These are phyloP conservation scores for Phytophthora meadii DNA, from an alignment of 352 stramenopile species.

Conservation along the genomic window DNA sequence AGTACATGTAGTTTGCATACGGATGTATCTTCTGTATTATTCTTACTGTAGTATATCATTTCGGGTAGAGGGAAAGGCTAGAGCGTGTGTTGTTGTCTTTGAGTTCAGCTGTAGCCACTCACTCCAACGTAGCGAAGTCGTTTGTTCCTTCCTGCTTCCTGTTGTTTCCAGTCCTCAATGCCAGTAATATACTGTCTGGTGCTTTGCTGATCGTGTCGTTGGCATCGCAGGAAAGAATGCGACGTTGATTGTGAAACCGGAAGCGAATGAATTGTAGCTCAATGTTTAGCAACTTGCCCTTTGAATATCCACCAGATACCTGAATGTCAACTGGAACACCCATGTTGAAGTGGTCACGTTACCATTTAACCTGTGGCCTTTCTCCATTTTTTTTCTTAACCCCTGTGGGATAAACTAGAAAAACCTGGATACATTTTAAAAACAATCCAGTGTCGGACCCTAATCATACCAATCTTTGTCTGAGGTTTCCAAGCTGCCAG, in stretches of 20 bases:
- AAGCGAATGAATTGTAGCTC: too few relatives aligned
- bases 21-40: too few relatives aligned
- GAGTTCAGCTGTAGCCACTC: too few relatives aligned
- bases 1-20: too few relatives aligned
- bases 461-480: not conserved
- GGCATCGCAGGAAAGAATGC: not conserved
- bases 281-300: too few relatives aligned
- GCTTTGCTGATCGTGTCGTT: not conserved
- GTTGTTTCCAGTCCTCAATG: not conserved
- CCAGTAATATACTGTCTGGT: not conserved
- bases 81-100: too few relatives aligned
- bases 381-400: not conserved
- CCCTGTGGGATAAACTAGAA: too few relatives aligned
- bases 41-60: too few relatives aligned
- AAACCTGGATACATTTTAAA: not conserved
- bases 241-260: not conserved
- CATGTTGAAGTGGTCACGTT: conserved; percentile 6
- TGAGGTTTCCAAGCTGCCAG: not conserved
- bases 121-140: too few relatives aligned
- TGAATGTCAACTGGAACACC: not conserved
- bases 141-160: too few relatives aligned
- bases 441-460: not conserved
- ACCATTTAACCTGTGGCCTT: not conserved
- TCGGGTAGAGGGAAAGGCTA: too few relatives aligned
- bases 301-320: too few relatives aligned